phyloP scores from a whole-genome alignment of 2,329 filamentous ascomycete genomes.

The Stenocarpella maydis region DNA sequence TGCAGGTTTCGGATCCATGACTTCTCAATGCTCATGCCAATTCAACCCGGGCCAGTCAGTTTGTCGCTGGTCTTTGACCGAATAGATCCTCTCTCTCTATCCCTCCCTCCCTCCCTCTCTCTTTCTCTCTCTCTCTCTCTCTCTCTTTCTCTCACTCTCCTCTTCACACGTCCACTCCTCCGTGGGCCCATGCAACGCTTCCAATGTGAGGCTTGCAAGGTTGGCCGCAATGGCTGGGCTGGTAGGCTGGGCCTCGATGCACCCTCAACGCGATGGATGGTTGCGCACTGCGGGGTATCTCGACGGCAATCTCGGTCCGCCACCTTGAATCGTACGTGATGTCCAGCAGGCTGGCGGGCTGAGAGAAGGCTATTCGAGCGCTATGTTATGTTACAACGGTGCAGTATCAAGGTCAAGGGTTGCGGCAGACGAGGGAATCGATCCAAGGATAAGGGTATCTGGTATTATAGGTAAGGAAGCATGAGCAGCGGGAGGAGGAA shows the following conservation, averaged over 20 bases:
- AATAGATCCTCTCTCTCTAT: not conserved
- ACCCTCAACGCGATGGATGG: not conserved
- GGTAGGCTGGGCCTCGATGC: not conserved
- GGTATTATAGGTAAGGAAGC: not conserved
- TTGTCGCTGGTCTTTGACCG: not conserved
- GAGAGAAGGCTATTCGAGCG: not conserved
- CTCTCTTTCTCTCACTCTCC: not conserved
- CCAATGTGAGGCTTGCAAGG: slow-evolving; percentile 2
- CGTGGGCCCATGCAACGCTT: not conserved
- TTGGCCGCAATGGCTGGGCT: not conserved
- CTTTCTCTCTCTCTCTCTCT: not conserved
- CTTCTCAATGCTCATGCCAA: not conserved
- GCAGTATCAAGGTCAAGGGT: slow-evolving; percentile 12
- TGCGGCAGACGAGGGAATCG: not conserved
- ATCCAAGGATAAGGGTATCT: not conserved
- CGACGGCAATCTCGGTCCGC: slow-evolving; percentile 15
- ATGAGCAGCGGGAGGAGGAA: not conserved
- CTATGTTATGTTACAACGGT: not conserved
- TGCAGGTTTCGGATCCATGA: slow-evolving; percentile 22
- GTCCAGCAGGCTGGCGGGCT: not conserved
- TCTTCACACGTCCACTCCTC: slow-evolving; percentile 5
- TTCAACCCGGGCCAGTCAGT: not conserved
- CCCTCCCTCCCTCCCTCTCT: too few relatives aligned
- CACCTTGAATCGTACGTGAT: slow-evolving; percentile 9
- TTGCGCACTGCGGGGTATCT: slow-evolving; percentile 20